phyloP scores from a whole-genome alignment of 1,284 basidiomycete species.

The Xerocomus amazonicus region DNA sequence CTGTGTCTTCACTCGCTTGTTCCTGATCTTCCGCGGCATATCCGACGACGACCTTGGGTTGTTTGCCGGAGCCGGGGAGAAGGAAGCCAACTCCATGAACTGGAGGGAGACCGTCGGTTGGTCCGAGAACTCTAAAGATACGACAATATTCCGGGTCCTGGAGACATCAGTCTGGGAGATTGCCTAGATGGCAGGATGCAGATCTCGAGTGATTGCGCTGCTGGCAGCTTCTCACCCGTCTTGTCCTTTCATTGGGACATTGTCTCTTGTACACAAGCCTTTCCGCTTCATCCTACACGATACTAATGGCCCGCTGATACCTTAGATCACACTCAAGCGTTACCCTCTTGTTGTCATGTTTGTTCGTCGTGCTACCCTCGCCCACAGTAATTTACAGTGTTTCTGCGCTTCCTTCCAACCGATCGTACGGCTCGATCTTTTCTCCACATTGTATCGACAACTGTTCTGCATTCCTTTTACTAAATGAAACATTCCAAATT shows the following conservation, averaged over 20 bases:
- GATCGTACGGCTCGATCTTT: conserved; percentile 7
- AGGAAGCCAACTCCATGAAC: conserved; percentile 73
- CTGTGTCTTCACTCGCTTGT: conserved; percentile 77
- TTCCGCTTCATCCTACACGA: conserved; percentile 4
- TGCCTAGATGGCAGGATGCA: conserved; percentile 33
- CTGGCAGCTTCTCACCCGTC: conserved; percentile 16
- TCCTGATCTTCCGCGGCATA: conserved; percentile 77
- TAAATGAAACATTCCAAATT: conserved; percentile 11
- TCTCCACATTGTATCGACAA: conserved; percentile 29
- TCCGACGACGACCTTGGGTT: conserved; percentile 71
- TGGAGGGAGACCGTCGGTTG: conserved; percentile 76
- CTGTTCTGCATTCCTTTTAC: conserved; percentile 15
- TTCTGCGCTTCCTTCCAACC: neutral
- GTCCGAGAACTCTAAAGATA: conserved; percentile 72
- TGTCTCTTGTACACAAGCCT: conserved; percentile 4
- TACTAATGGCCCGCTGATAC: conserved; percentile 17
- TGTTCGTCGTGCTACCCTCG: conserved; percentile 2
- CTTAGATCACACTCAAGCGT: conserved; percentile 23
- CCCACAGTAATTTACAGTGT: neutral
- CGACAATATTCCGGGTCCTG: conserved; percentile 66
- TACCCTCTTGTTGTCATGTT: conserved; percentile 15
- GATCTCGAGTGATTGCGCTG: conserved; percentile 14
- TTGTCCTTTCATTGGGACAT: too few relatives aligned
- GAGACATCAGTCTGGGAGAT: conserved; percentile 76
- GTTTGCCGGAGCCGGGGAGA: conserved; percentile 76